Conservation (phyloP, 2,329 filamentous ascomycete species). For the Monilinia aucupariae region DNA sequence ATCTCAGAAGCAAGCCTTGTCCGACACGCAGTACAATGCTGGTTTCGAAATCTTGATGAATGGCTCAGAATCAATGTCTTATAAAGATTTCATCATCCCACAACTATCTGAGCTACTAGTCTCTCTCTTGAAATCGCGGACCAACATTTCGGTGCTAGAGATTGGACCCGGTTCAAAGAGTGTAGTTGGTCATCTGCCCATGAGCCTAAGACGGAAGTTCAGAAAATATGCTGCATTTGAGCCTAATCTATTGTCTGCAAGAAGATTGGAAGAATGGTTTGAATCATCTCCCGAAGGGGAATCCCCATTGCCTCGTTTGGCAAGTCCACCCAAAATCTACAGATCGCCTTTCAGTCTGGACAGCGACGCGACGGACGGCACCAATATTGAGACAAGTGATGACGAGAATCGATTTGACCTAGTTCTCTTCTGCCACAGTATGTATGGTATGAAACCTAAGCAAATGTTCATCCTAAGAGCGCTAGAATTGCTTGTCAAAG, state of each 20-base stretch:
- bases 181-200: conserved; percentile 47
- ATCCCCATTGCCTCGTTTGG: conserved; percentile 40
- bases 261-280: conserved; percentile 42
- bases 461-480: conserved; percentile 42
- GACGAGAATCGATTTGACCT: conserved; percentile 45
- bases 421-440: conserved; percentile 58
- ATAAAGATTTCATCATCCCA: conserved; percentile 29
- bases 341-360: conserved; percentile 39
- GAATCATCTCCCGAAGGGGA: conserved; percentile 26
- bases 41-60: conserved; percentile 24
- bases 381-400: conserved; percentile 24
- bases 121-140: conserved; percentile 40
- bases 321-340: conserved; percentile 38
- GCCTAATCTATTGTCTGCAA: conserved; percentile 38
- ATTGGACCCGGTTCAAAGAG: conserved; percentile 54
- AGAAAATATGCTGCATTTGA: conserved; percentile 48
- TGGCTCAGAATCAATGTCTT: conserved; percentile 24
- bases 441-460: conserved; percentile 54
- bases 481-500: conserved; percentile 43
- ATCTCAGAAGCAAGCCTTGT: conserved; percentile 21
- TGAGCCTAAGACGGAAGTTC: conserved; percentile 40
- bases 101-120: conserved; percentile 24
- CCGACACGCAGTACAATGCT: conserved; percentile 22
- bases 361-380: conserved; percentile 24
- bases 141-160: conserved; percentile 49